phyloP scores from a whole-genome alignment of 345 rosid genomes.

The Syzygium jambos region DNA sequence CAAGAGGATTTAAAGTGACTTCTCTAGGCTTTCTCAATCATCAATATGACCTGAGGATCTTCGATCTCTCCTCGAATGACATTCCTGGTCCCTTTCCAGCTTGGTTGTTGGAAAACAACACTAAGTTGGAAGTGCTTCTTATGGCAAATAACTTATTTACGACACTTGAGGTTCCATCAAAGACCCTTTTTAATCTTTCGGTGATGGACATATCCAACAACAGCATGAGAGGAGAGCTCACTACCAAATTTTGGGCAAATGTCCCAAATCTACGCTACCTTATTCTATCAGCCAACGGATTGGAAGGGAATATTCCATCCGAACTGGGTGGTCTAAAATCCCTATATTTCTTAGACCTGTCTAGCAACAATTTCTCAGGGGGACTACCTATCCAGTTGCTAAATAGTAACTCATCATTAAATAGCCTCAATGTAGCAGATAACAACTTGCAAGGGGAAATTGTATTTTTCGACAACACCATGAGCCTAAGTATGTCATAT shows the following conservation, averaged over 20 bases:
- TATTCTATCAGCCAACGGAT: background rate
- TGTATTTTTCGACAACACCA: accelerated
- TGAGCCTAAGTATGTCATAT: accelerated
- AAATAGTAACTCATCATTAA: background rate
- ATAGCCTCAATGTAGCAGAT: background rate
- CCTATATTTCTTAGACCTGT: background rate
- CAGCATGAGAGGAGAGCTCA: background rate
- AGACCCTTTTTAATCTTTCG: background rate
- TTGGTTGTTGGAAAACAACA: background rate
- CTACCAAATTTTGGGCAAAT: background rate
- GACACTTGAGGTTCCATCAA: background rate
- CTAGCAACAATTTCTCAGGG: background rate
- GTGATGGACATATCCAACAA: background rate
- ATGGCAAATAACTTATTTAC: background rate
- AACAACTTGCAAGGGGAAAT: background rate
- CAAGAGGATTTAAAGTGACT: background rate
- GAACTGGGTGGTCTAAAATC: background rate
- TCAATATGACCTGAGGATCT: background rate
- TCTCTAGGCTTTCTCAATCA: background rate
- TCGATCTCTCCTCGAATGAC: background rate
- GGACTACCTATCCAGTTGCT: background rate
- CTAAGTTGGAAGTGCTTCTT: too few relatives aligned
- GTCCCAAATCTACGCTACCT: background rate
- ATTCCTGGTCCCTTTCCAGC: background rate
- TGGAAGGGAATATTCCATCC: background rate